Evolutionary conservation across 1,284 basidiomycete species (phyloP), one percentile per base, ranked within the genome.

Genomic region (Agroathelia rolfsii): DNA sequence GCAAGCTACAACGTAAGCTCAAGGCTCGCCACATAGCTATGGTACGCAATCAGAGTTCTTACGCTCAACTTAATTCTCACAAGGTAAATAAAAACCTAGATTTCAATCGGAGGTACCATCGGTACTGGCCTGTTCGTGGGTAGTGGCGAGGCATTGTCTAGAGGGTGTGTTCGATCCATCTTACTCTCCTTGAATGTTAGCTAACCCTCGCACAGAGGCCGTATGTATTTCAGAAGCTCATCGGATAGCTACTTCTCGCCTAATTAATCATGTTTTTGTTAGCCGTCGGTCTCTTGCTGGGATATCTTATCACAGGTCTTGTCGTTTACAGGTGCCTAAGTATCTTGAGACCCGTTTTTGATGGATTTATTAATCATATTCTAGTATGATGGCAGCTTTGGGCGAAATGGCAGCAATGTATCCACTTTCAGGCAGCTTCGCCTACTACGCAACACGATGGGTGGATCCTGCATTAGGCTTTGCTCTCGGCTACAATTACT

Each of bases 41-140:
- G 62, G 64, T 65, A n/a, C 5, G n/a, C 15, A 30, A 6, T 30
- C n/a, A n/a, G n/a, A n/a, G 6, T 33, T 3, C 8, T 24, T 18
- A 14, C 17, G 16, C 6, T 15, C 39, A 17, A 25, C 18, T 29
- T 16, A 25, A 26, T n/a, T 21, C 10, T n/a, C 17, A 4, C 10
- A 8, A 8, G 8, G 6, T 32, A n/a, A 22, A 11, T 32, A 12
- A 30, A 5, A 17, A 15, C 9, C 14, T 32, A 6, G 19, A 12
- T 11, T 22, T 22, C 19, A 22, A 39, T 49, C 55, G 68, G 65
- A 38, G 65, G 67, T 7, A 65, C 62, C 39, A 69, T 69, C 22
- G 67, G 66, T 38, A 69, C 66, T 36, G 67, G 66, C 49, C 59
- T 71, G 17, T 71, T 71, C 47, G 64, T 72, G 32, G 68, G 67